phyloP scores from a whole-genome alignment of 176 grass and related monocot genomes.

The maize (Zea mays) region Zm-B73-REFERENCE-NAM-5.0 NC_050096.1:293322501-293323000 shows the following conservation, averaged over 20 bases:
- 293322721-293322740: neutral
- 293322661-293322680: slow-evolving; percentile 82
- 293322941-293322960: slow-evolving; percentile 66
- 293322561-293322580: slow-evolving; percentile 51
- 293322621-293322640: slow-evolving; percentile 89
- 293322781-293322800: neutral
- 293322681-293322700: slow-evolving; percentile 49
- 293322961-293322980: slow-evolving; percentile 86
- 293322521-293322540: slow-evolving; percentile 79
- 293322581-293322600: neutral
- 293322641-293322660: slow-evolving; percentile 86
- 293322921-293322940: slow-evolving; percentile 67
- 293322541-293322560: slow-evolving; percentile 83
- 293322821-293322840: slow-evolving; percentile 58
- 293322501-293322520: slow-evolving; percentile 87
- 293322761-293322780: neutral
- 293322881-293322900: slow-evolving; percentile 86
- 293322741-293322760: neutral
- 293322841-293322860: slow-evolving; percentile 71
- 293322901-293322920: slow-evolving; percentile 77
- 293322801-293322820: slow-evolving; percentile 83
- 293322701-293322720: neutral
- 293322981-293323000: slow-evolving; percentile 68
- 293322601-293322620: slow-evolving; percentile 59
- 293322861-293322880: slow-evolving; percentile 77